A percentile compares a stretch with the other conserved stretches of the same genome.
Evolutionary conservation across 495 filamentous ascomycete genomes (phyloP).

Genomic region (Cercophora sp.): DNA sequence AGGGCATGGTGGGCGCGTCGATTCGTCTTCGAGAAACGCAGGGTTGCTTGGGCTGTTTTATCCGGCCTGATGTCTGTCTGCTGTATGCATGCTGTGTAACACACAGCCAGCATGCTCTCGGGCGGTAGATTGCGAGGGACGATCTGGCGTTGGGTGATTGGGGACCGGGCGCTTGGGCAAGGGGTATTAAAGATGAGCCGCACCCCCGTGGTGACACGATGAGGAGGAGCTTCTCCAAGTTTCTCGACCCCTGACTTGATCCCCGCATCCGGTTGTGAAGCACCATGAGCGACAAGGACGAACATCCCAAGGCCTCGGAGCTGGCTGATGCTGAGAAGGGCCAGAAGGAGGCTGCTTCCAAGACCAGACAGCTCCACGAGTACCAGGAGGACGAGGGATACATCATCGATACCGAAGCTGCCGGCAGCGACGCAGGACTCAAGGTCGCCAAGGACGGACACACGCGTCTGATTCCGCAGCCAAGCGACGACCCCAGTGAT

Average conservation of each 20-base stretch:
- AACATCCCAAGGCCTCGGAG: background rate
- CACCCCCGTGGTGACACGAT: too few relatives aligned
- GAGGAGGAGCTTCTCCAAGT: too few relatives aligned
- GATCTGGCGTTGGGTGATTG: too few relatives aligned
- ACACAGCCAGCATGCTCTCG: too few relatives aligned
- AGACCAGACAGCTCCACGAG: constrained; percentile 24
- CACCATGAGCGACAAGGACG: constrained; percentile 1
- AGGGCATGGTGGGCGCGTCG: too few relatives aligned
- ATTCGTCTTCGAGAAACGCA: too few relatives aligned
- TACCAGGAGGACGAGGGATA: constrained; percentile 34
- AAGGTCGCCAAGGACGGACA: constrained; percentile 42
- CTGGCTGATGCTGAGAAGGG: background rate
- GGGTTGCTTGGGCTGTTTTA: too few relatives aligned
- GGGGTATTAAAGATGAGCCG: too few relatives aligned
- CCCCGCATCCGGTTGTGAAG: background rate
- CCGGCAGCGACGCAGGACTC: constrained; percentile 17
- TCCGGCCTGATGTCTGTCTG: too few relatives aligned
- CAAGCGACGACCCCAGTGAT: constrained; percentile 51
- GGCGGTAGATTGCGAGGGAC: too few relatives aligned
- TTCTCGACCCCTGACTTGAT: background rate
- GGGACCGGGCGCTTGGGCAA: too few relatives aligned
- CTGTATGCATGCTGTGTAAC: too few relatives aligned
- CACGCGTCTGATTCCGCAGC: constrained; percentile 58
- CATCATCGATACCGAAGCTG: constrained; percentile 28
- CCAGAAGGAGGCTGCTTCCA: background rate